Conservation (phyloP, 306 rosid genomes). For the Canavalia gladiata region DNA sequence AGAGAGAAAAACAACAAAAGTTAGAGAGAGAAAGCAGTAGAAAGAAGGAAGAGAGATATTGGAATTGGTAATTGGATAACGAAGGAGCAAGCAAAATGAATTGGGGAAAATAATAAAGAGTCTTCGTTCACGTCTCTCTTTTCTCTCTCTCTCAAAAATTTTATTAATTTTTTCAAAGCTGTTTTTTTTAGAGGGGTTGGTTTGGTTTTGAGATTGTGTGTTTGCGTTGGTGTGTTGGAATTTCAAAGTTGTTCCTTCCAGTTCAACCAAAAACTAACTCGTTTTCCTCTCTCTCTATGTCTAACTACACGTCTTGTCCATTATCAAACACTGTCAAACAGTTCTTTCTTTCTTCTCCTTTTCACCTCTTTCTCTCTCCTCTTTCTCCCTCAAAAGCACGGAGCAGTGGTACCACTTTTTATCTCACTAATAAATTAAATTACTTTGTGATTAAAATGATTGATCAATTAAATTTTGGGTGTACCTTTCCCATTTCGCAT, state of each 20-base stretch:
- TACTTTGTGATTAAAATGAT: too few species aligned
- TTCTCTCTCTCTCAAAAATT: constrained; percentile 13
- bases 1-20: constrained; percentile 48
- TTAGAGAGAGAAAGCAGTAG: constrained; percentile 40
- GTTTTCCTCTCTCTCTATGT: not conserved
- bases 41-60: constrained; percentile 42
- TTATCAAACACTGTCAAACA: constrained; percentile 46
- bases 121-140: constrained; percentile 60
- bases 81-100: constrained; percentile 40
- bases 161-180: not conserved
- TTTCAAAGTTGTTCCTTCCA: constrained; percentile 39
- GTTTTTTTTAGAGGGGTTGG: constrained; percentile 2
- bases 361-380: constrained; percentile 11
- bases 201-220: constrained; percentile 9
- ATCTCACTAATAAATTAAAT: not conserved
- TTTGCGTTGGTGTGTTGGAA: constrained; percentile 36
- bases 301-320: constrained; percentile 47
- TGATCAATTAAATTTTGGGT: not conserved
- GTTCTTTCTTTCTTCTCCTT: constrained; percentile 12
- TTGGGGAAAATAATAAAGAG: constrained; percentile 7
- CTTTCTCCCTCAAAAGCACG: not conserved
- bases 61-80: constrained; percentile 47
- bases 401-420: not conserved
- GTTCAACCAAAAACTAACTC: constrained; percentile 43
- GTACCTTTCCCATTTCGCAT: constrained; percentile 10